Conservation (phyloP, 768 basidiomycete species). For the Tylopilus plumbeoviolaceoides region DNA sequence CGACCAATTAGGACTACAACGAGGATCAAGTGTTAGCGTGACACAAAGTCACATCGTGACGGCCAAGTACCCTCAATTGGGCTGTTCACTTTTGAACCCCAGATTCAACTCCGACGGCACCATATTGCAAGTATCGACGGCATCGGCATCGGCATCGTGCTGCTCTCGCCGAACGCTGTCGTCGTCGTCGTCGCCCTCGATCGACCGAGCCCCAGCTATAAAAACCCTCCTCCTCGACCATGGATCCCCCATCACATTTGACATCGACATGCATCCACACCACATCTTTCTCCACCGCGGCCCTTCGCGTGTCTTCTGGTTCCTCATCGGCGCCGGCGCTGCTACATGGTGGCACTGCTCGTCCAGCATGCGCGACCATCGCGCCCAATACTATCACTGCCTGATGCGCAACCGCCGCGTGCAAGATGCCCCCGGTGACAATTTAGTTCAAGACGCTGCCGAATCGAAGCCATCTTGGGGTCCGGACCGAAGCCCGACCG, state of each 20-base stretch:
- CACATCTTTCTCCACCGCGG: constrained; percentile 29
- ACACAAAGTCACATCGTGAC: constrained; percentile 24
- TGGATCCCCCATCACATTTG: not conserved
- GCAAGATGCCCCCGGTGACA: constrained; percentile 2
- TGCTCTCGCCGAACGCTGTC: constrained; percentile 22
- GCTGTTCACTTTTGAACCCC: not conserved
- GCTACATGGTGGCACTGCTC: constrained; percentile 37
- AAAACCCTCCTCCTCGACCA: not conserved
- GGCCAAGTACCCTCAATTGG: constrained; percentile 10
- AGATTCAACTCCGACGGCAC: constrained; percentile 17
- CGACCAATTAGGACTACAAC: constrained; percentile 1
- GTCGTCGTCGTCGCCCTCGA: constrained; percentile 11
- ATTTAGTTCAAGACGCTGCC: constrained; percentile 6
- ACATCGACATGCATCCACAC: constrained; percentile 21
- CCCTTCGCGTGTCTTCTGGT: constrained; percentile 67
- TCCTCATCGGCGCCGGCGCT: constrained; percentile 52
- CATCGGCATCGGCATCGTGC: constrained; percentile 1
- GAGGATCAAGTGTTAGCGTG: constrained; percentile 21
- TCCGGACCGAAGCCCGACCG: constrained; percentile 12
- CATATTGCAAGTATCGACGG: constrained; percentile 8
- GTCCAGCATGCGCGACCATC: constrained; percentile 41
- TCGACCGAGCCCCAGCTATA: constrained; percentile 11
- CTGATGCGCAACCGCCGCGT: constrained; percentile 23
- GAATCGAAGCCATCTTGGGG: constrained; percentile 3
- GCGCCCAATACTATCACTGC: constrained; percentile 29